Percentiles rank a stretch among this genome's conserved stretches.
Evolutionary conservation across 2,329 filamentous ascomycete genomes (phyloP).

Genomic region (Fonsecaea erecta): DNA sequence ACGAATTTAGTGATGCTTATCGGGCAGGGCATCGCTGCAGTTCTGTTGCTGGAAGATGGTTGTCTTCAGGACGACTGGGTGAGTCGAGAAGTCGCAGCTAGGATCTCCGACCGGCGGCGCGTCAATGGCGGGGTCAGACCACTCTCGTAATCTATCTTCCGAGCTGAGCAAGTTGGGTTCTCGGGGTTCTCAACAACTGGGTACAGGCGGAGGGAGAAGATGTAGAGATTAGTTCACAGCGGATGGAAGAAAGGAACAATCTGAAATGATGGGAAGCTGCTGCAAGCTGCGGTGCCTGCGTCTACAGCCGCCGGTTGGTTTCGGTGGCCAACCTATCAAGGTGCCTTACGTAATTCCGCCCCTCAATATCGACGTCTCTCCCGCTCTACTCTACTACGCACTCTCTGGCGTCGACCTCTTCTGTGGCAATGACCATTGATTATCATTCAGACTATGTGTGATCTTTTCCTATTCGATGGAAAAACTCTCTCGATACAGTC

Average conservation of each 20-base stretch:
- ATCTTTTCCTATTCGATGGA: too few relatives aligned
- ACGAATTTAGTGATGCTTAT: constrained; percentile 89
- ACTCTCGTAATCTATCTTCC: not conserved
- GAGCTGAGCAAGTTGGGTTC: not conserved
- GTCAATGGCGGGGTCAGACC: constrained; percentile 17
- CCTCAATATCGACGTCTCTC: not conserved
- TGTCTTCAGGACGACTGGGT: not conserved
- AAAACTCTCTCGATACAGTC: too few relatives aligned
- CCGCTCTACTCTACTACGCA: not conserved
- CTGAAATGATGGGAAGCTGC: not conserved
- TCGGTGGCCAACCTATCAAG: not conserved
- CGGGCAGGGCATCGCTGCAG: constrained; percentile 51
- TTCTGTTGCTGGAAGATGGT: not conserved
- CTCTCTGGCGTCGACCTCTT: not conserved
- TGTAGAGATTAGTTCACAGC: not conserved
- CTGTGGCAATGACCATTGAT: not conserved
- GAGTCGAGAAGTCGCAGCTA: not conserved
- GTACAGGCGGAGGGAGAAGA: not conserved
- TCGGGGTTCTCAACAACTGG: not conserved
- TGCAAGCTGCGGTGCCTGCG: constrained; percentile 16
- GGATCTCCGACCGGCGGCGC: not conserved
- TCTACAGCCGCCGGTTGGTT: not conserved
- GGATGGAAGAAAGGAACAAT: not conserved
- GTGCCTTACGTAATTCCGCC: not conserved
- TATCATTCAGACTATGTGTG: not conserved